Evolutionary conservation across 768 basidiomycete genomes (phyloP), one percentile per base, ranked within the genome.

Genomic region (Calocybe gangraenosa): DNA sequence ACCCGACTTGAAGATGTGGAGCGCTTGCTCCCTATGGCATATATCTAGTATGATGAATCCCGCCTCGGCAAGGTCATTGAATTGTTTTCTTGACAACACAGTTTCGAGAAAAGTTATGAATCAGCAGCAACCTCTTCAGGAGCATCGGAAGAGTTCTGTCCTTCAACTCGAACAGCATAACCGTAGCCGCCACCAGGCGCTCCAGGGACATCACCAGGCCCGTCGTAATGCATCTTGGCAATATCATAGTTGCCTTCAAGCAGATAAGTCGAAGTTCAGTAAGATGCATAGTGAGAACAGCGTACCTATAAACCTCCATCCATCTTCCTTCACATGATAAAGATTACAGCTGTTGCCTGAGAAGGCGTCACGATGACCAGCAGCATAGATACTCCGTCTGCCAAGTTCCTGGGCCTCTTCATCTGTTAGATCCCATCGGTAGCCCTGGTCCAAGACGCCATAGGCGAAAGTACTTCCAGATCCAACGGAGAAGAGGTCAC

Each of bases 391-490:
- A 53, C 91, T 92, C 55, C 94, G 71, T 61, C 93, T 70, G 14
- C 87, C 96, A 19, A 98, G 81, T 58, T 98, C 96, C 61, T 92
- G 87, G 2, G 96, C 96, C 50, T 96, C 95, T 49, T 84, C 92
- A 47, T 90, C 92, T 17, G 84, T 79, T 48, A 99, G 68, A 60
- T 98, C 93, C 90, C 89, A 98, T 48, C 71, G 80, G 63, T 94
- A 93, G 10, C 87, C 93, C 67, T 96, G 94, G 65, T 98, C 96
- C 38, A 96, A 76, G 1, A 98, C 92, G 75, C 96, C 95, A 59
- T 98, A 98, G n/a, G 96, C 96, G 56, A 93, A 96, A 6, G 96
- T 97, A 62, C 89, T 92, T 58, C 96, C 96, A 3, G 95, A 97
- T 21, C 96, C 96, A 28, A 99, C 96, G 4, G 93, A 96, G 74